Evolutionary conservation across 1,284 basidiomycete species (phyloP), one percentile per base, ranked within the genome.

Genomic region (Rhodotorula sp.): DNA sequence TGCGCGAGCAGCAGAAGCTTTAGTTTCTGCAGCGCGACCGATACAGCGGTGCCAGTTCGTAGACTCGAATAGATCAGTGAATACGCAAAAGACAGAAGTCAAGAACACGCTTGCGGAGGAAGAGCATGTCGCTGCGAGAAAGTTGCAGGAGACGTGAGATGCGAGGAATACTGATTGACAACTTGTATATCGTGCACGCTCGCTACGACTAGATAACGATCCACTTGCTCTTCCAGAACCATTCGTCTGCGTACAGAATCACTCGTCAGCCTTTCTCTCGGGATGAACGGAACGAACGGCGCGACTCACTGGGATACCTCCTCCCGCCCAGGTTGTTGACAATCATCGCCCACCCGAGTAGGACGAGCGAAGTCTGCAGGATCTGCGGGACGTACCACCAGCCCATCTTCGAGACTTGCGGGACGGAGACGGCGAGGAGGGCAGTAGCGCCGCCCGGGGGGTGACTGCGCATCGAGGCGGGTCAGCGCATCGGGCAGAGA

Each of bases 291-390:
- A 29, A 34, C n/a, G 48, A 34, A 36, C 24, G 19, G 30, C 29
- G 39, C 19, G 22, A 62, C 71, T 56, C 24, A 67, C 68, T 68
- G 2, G 72, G 72, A 36, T 71, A 71, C 19, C 54, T 15, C 49
- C 72, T n/a, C 58, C 67, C 65, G 2, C 70, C 70, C 10, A 72
- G 9, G 62, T 79, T 77, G 64, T 79, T 79, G 70, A 78, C 61
- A n/a, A 79, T 22, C 32, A 79, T 24, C 8, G 76, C 77, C 77
- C 77, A 79, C 0, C 67, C 78, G 11, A 79, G 70, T 39, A 78
- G 73, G 53, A 79, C 74, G 20, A 67, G 61, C 10, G 59, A 59
- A 27, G 60, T 39, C 15, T 58, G 61, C 20, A 68, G 51, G n/a
- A 74, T 54, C 22, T 62, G 67, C 4, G 74, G 75, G 8, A 78